Evolutionary conservation across 495 filamentous ascomycete genomes (phyloP), one percentile per base, ranked within the genome.

Genomic region (Daldinia vernicosa): DNA sequence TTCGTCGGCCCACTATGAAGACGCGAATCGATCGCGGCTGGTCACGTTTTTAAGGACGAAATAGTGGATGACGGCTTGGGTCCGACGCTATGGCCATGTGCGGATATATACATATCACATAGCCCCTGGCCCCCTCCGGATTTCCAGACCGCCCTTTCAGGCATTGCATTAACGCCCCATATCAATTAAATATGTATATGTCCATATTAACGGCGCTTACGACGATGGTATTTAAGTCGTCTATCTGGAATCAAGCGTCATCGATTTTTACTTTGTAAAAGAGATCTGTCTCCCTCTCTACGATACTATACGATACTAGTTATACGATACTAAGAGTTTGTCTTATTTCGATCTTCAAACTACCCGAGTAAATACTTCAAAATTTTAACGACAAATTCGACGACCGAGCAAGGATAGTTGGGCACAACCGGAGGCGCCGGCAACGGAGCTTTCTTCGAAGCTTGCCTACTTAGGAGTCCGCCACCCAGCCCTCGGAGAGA

Each of bases 21-120:
- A 56, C 28, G 30, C 35, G 50, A 52, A 50, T 54, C 57, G 35
- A 32, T 56, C 57, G 4, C 30, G 30, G 58, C 47, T 58, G 17
- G 58, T 68, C 65, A 68, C 65, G 65, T 68, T 69, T 69, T 69
- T 69, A 69, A 63, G 59, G 47, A 69, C 8, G 43, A 52, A 58
- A 50, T 15, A 33, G 30, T 39, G 50, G 58, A 51, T 35, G 66
- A 28, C 24, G 59, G 66, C 59, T 69, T 47, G 43, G 66, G 57
- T 24, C 24, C 8, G 19, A 37, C 22, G 66, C 58, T 69, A 53
- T 43, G 56, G 39, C 65, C 65, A 62, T 58, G 55, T 35, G 33
- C 33, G 33, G 33, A 35, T 14, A 35, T 67, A 27, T 22, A 45
- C n/a, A n/a, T n/a, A n/a, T n/a, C n/a, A n/a, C n/a, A n/a, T n/a